These are phyloP conservation scores for Ampelomyces quisqualis DNA, from an alignment of 2,329 filamentous ascomycete genomes.

Conservation along the genomic window DNA sequence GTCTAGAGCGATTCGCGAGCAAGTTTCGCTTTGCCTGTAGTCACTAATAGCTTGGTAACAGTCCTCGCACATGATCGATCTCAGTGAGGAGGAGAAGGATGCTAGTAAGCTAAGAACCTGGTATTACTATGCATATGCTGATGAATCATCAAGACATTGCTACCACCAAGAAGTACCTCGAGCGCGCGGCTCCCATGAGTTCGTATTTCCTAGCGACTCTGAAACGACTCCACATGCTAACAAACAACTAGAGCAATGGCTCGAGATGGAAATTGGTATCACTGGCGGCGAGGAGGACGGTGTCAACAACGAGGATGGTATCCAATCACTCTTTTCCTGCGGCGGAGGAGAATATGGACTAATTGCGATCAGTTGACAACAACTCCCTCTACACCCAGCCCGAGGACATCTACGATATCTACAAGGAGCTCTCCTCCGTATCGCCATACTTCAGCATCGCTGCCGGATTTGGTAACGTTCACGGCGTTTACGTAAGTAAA, in stretches of 20 bases:
- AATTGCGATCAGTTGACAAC: slow-evolving; percentile 69
- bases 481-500: slow-evolving; percentile 70
- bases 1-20: neutral
- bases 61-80: slow-evolving; percentile 95
- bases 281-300: slow-evolving; percentile 97
- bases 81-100: slow-evolving; percentile 70
- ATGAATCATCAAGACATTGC: slow-evolving; percentile 60
- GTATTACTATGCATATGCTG: slow-evolving; percentile 46
- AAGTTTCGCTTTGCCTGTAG: neutral
- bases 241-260: slow-evolving; percentile 67
- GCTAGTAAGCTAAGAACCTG: neutral
- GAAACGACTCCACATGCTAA: too few species aligned
- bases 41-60: neutral
- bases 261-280: slow-evolving; percentile 88
- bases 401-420: slow-evolving; percentile 39
- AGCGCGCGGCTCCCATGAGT: slow-evolving; percentile 91
- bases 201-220: slow-evolving; percentile 53
- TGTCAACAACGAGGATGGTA: slow-evolving; percentile 86
- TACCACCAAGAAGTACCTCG: slow-evolving; percentile 74
- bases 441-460: slow-evolving; percentile 79
- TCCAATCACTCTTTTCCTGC: neutral
- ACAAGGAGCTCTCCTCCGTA: slow-evolving; percentile 73
- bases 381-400: slow-evolving; percentile 89
- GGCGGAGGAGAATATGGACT: neutral
- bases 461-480: slow-evolving; percentile 97